Conservation (phyloP, 2,329 filamentous ascomycete species). For the Alternaria incomplexa region DNA sequence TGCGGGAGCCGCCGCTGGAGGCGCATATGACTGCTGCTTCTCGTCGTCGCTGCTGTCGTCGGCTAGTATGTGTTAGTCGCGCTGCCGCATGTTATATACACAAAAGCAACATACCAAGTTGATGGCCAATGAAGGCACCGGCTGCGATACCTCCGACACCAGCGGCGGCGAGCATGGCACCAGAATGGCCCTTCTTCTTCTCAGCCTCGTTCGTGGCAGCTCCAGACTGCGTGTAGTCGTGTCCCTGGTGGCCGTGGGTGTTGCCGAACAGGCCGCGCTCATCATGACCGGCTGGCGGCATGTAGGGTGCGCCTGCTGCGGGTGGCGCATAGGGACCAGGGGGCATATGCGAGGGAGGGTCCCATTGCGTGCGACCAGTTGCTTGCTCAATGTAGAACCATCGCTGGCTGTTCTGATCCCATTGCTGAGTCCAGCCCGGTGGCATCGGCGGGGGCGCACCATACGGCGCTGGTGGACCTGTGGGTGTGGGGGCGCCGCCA, state of each 20-base stretch:
- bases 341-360: slow-evolving; percentile 56
- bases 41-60: slow-evolving; percentile 36
- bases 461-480: slow-evolving; percentile 40
- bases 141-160: slow-evolving; percentile 66
- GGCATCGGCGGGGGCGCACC: slow-evolving; percentile 60
- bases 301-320: slow-evolving; percentile 33
- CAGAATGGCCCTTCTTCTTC: slow-evolving; percentile 50
- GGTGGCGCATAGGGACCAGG: slow-evolving; percentile 43
- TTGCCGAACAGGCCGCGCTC: slow-evolving; percentile 40
- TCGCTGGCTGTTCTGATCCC: slow-evolving; percentile 65
- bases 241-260: slow-evolving; percentile 32
- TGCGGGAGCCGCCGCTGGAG: slow-evolving; percentile 22
- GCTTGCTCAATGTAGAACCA: slow-evolving; percentile 70
- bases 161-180: slow-evolving; percentile 60
- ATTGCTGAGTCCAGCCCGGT: slow-evolving; percentile 67
- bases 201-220: slow-evolving; percentile 35
- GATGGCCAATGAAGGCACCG: slow-evolving; percentile 64
- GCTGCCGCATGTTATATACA: not conserved
- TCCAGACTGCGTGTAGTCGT: slow-evolving; percentile 31
- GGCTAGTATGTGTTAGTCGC: slow-evolving; percentile 24
- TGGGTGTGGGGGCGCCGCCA: slow-evolving; percentile 32
- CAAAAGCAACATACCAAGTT: slow-evolving; percentile 56
- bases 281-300: slow-evolving; percentile 29
- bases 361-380: slow-evolving; percentile 69
- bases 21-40: slow-evolving; percentile 28